A percentile compares a stretch with the other conserved stretches of the same genome.
phyloP scores from a whole-genome alignment of 306 rosid species.

The Elaeagnus macrophylla region DNA sequence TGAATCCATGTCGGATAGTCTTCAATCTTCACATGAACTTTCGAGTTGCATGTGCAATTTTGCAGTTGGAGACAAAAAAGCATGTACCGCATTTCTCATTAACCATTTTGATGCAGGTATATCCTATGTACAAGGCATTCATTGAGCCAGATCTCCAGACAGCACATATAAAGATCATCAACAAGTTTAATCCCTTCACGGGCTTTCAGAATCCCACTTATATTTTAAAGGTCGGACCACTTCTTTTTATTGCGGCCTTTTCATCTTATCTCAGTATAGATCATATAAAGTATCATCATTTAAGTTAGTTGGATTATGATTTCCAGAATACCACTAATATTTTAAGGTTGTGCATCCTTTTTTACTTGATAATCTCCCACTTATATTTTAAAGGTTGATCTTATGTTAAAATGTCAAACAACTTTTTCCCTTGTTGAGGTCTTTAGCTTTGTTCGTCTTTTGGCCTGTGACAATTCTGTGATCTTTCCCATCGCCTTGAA shows the following conservation, averaged over 20 bases:
- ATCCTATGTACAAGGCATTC: slow-evolving; percentile 99
- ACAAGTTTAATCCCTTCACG: slow-evolving; percentile 89
- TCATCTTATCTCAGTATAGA: too few species aligned
- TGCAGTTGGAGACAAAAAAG: slow-evolving; percentile 5
- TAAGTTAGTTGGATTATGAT: too few species aligned
- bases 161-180: slow-evolving; percentile 83
- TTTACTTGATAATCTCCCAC: slow-evolving; percentile 29
- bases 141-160: slow-evolving; percentile 98
- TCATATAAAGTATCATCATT: too few species aligned
- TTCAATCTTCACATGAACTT: slow-evolving; percentile 8
- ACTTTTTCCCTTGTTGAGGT: not conserved
- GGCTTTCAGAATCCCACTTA: slow-evolving; percentile 95
- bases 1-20: slow-evolving; percentile 17
- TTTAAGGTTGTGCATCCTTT: too few species aligned
- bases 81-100: slow-evolving; percentile 18
- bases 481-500: too few species aligned
- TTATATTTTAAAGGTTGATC: slow-evolving; percentile 71
- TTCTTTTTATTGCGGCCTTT: too few species aligned
- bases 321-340: too few species aligned
- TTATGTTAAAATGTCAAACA: not conserved
- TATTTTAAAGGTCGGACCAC: slow-evolving; percentile 56
- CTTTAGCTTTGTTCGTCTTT: slow-evolving; percentile 5
- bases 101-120: slow-evolving; percentile 46
- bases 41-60: slow-evolving; percentile 4
- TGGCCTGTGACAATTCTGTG: not conserved